Conservation (phyloP, 148 eudicot species). For the Suaeda aralocaspica region DNA sequence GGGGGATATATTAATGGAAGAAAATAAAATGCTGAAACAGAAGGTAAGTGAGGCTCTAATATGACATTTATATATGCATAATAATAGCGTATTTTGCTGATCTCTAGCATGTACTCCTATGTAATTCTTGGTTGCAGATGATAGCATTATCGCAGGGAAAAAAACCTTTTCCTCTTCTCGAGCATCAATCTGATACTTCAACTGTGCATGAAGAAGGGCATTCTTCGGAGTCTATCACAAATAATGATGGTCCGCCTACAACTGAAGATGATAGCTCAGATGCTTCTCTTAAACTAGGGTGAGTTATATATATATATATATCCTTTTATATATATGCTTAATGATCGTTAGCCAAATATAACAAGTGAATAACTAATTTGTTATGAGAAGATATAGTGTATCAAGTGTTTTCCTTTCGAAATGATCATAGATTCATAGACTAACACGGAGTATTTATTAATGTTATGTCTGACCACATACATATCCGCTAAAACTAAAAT, state of each 20-base stretch:
- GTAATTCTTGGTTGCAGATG: slow-evolving; percentile 31
- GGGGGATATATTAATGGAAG: slow-evolving; percentile 50
- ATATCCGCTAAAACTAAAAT: too few species aligned
- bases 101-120: too few species aligned
- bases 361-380: too few species aligned
- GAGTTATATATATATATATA: slow-evolving; percentile 6
- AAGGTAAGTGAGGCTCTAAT: slow-evolving; percentile 28
- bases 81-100: neutral
- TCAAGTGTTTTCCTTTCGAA: too few species aligned
- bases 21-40: slow-evolving; percentile 40
- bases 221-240: slow-evolving; percentile 42
- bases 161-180: slow-evolving; percentile 3
- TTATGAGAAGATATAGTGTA: too few species aligned
- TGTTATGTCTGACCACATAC: too few species aligned
- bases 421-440: too few species aligned
- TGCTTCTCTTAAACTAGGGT: slow-evolving; percentile 54
- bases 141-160: slow-evolving; percentile 28
- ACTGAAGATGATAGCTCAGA: slow-evolving; percentile 50
- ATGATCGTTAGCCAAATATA: too few species aligned
- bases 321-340: neutral
- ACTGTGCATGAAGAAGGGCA: slow-evolving; percentile 38
- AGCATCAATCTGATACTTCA: slow-evolving; percentile 9
- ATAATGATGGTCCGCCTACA: slow-evolving; percentile 36
- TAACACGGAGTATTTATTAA: too few species aligned
- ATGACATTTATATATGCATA: neutral